Percentiles rank a stretch among this genome's conserved stretches.
These are phyloP conservation scores for Aspergillus funiculosus DNA, from an alignment of 495 filamentous ascomycete genomes.

Conservation along the genomic window DNA sequence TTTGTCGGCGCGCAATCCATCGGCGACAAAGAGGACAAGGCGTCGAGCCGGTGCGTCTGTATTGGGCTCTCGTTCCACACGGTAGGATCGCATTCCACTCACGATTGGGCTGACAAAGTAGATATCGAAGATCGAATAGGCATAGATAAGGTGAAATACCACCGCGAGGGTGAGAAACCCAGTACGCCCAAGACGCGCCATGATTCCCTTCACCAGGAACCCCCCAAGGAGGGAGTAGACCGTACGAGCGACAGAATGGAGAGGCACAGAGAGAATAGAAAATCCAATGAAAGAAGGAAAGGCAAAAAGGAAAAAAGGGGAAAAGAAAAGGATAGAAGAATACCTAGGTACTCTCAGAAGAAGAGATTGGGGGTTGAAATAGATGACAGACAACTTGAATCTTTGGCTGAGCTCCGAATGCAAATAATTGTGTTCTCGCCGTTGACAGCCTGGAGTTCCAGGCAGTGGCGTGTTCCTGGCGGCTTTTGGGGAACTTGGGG, in stretches of 20 bases:
- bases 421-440: too few species aligned
- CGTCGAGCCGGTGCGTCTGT: constrained; percentile 77
- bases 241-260: constrained; percentile 1
- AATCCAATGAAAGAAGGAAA: background rate
- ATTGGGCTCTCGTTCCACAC: constrained; percentile 54
- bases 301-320: constrained; percentile 3
- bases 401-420: too few species aligned
- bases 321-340: constrained; percentile 4
- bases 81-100: constrained; percentile 82
- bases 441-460: too few species aligned
- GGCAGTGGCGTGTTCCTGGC: too few species aligned
- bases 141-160: constrained; percentile 90
- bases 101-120: constrained; percentile 99
- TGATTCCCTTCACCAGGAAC: constrained; percentile 32
- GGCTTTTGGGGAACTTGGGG: constrained; percentile 8
- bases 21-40: constrained; percentile 93
- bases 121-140: constrained; percentile 96
- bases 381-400: too few species aligned
- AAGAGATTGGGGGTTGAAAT: too few species aligned
- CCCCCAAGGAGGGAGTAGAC: constrained; percentile 14
- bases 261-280: constrained; percentile 4
- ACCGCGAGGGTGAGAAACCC: constrained; percentile 89
- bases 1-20: constrained; percentile 96
- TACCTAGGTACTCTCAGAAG: too few species aligned
- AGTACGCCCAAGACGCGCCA: constrained; percentile 76